These are phyloP conservation scores for Metschnikowia hibisci DNA, from an alignment of 805 yeast genomes.

Conservation along the genomic window DNA sequence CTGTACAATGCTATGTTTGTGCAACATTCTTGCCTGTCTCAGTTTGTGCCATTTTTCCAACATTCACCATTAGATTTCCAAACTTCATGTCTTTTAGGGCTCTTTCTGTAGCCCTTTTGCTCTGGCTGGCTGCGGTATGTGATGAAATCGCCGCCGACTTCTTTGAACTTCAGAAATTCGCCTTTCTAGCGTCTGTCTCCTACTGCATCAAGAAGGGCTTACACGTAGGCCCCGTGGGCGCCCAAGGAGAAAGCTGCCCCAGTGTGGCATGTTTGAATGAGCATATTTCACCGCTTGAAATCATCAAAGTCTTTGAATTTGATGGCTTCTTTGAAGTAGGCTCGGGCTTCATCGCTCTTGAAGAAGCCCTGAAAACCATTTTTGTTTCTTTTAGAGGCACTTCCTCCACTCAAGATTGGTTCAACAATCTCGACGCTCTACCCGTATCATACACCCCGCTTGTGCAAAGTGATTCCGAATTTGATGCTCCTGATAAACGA, in stretches of 20 bases:
- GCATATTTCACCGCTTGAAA: conserved; percentile 24
- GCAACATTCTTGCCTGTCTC: too few species aligned
- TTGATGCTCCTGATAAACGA: conserved; percentile 8
- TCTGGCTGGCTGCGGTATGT: neutral
- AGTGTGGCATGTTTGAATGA: conserved; percentile 22
- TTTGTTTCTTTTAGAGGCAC: conserved; percentile 63
- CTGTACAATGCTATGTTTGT: too few species aligned
- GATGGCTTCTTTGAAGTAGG: conserved; percentile 45
- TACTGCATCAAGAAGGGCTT: conserved; percentile 36
- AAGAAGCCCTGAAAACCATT: conserved; percentile 41
- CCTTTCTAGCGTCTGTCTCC: conserved; percentile 33
- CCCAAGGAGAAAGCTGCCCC: conserved; percentile 22
- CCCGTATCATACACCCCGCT: conserved; percentile 49
- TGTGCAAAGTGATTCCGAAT: conserved; percentile 18
- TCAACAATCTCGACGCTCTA: conserved; percentile 49
- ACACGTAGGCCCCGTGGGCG: conserved; percentile 21
- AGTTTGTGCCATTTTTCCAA: too few species aligned
- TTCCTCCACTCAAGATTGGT: conserved; percentile 56
- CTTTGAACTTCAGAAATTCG: conserved; percentile 27
- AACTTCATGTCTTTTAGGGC: too few species aligned
- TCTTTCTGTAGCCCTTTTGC: neutral
- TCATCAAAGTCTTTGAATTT: conserved; percentile 40
- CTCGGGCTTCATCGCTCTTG: conserved; percentile 52
- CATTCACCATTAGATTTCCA: too few species aligned
- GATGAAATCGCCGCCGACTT: conserved; percentile 16